Percentiles rank a stretch among this genome's conserved stretches.
Evolutionary conservation across 2,329 filamentous ascomycete genomes (phyloP).

Genomic region (Talaromyces albobiverticillius): DNA sequence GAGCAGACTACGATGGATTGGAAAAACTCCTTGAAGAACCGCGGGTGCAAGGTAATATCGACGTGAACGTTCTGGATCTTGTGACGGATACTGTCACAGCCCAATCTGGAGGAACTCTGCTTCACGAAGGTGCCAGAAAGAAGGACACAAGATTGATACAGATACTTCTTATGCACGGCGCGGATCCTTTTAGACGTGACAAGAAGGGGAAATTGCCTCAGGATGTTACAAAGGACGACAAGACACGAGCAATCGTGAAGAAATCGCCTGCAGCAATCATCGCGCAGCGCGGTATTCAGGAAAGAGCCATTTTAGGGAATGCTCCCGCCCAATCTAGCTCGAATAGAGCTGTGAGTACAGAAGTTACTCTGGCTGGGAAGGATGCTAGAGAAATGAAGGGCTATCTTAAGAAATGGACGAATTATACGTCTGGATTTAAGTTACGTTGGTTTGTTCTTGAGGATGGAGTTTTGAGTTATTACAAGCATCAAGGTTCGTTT

Average conservation of each 20-base stretch:
- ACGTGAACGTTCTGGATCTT: slow-evolving; percentile 89
- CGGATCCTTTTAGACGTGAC: slow-evolving; percentile 92
- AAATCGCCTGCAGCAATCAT: slow-evolving; percentile 91
- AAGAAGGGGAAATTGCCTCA: slow-evolving; percentile 94
- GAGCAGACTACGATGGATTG: slow-evolving; percentile 71
- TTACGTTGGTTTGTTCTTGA: slow-evolving; percentile 96
- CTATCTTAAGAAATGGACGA: slow-evolving; percentile 99
- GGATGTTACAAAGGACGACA: slow-evolving; percentile 93
- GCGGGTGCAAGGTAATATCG: slow-evolving; percentile 78
- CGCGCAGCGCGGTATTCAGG: slow-evolving; percentile 91
- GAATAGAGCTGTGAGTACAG: slow-evolving; percentile 39
- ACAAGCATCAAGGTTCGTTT: slow-evolving; percentile 77
- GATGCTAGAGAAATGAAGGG: slow-evolving; percentile 97
- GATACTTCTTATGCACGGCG: slow-evolving; percentile 85
- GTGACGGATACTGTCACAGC: slow-evolving; percentile 74
- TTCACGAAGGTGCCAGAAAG: slow-evolving; percentile 89
- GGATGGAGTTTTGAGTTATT: slow-evolving; percentile 96
- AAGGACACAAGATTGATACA: slow-evolving; percentile 86
- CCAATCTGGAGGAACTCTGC: slow-evolving; percentile 81
- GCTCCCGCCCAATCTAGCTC: slow-evolving; percentile 54
- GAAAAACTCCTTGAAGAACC: slow-evolving; percentile 80
- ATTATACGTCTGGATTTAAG: slow-evolving; percentile 96
- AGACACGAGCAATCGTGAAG: slow-evolving; percentile 83
- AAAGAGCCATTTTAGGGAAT: slow-evolving; percentile 90
- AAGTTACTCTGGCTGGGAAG: slow-evolving; percentile 64